These are phyloP conservation scores for Geotrichum klebahnii DNA, from an alignment of 1,139 yeast genomes.

Conservation along the genomic window DNA sequence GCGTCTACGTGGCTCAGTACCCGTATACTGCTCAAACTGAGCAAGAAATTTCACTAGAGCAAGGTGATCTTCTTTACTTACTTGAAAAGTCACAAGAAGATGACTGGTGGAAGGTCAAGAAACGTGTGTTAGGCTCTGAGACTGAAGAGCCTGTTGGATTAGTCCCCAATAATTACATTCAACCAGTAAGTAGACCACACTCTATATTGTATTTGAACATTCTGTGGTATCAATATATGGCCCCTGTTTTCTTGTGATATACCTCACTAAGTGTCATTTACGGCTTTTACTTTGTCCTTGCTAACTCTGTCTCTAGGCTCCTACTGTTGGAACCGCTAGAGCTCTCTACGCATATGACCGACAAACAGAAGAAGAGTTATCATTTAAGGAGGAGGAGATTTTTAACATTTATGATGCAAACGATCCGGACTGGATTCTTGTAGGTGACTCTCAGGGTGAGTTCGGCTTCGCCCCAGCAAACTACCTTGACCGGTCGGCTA, in stretches of 20 bases:
- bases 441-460: constrained; percentile 48
- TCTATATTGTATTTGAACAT: too few species aligned
- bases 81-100: constrained; percentile 82
- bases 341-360: constrained; percentile 85
- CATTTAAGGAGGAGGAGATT: constrained; percentile 67
- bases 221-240: too few species aligned
- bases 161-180: constrained; percentile 88
- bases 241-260: too few species aligned
- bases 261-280: too few species aligned
- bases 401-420: constrained; percentile 77
- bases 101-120: constrained; percentile 99
- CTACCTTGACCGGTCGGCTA: constrained; percentile 54
- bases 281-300: neutral
- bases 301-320: constrained; percentile 46
- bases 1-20: constrained; percentile 78
- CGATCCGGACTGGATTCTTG: constrained; percentile 93
- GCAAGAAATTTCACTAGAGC: constrained; percentile 74
- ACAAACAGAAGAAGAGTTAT: constrained; percentile 89
- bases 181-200: constrained; percentile 48
- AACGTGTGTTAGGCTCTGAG: constrained; percentile 80
- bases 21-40: constrained; percentile 81
- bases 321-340: constrained; percentile 49
- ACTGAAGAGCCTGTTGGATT: constrained; percentile 89
- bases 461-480: constrained; percentile 93
- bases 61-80: constrained; percentile 75